These are phyloP conservation scores for Candida chauliodis DNA, from an alignment of 805 yeast species.

Conservation along the genomic window DNA sequence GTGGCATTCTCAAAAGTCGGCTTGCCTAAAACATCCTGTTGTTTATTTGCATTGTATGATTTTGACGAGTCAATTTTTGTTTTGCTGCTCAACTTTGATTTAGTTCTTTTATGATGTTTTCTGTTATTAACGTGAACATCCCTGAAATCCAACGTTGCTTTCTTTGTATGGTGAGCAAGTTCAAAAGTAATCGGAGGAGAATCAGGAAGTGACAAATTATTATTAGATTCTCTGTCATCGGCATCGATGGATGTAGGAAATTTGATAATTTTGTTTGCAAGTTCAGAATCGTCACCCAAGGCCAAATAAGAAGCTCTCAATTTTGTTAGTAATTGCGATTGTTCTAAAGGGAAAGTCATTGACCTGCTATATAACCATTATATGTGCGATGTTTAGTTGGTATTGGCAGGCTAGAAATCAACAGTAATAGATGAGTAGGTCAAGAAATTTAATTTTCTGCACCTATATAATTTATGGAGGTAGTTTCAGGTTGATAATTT, in stretches of 20 bases:
- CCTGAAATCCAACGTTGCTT: constrained; percentile 10
- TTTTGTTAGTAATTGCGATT: constrained; percentile 25
- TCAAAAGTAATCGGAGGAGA: constrained; percentile 34
- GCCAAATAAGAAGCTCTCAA: constrained; percentile 26
- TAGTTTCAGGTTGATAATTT: not conserved
- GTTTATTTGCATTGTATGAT: not conserved
- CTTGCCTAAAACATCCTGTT: not conserved
- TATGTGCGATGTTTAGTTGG: no score
- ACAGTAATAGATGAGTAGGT: not conserved
- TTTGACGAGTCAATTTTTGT: not conserved
- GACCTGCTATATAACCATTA: constrained; percentile 1
- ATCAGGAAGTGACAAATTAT: constrained; percentile 9
- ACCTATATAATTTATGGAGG: not conserved
- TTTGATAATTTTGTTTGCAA: constrained; percentile 18
- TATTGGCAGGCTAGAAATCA: no score
- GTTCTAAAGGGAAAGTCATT: constrained; percentile 39
- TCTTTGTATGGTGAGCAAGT: constrained; percentile 20
- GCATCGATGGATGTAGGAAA: constrained; percentile 12
- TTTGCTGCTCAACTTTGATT: not conserved
- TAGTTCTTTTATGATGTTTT: not conserved
- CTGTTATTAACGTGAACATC: not conserved
- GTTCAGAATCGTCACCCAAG: constrained; percentile 20
- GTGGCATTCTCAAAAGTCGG: not conserved
- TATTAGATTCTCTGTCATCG: constrained; percentile 2
- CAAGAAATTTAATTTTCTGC: no score